These are phyloP conservation scores for Vitellaria paradoxa DNA, from an alignment of 179 eudicot species.

Conservation along the genomic window DNA sequence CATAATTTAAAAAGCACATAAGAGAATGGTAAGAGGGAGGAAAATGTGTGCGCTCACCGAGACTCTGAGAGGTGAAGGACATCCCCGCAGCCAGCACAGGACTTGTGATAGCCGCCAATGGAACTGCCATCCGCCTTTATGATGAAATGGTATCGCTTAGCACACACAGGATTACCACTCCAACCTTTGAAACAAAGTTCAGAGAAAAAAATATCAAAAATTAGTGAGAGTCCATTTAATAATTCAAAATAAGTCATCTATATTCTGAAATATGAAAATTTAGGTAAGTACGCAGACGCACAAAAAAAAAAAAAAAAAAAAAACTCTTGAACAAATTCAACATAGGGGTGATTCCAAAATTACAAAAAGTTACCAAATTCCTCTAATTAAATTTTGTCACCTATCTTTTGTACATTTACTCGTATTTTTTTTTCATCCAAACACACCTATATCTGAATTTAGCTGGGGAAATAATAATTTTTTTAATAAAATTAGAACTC, in stretches of 20 bases:
- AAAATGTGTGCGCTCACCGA: slow-evolving; percentile 42
- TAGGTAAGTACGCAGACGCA: too few relatives aligned
- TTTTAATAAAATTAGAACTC: too few relatives aligned
- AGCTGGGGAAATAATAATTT: too few relatives aligned
- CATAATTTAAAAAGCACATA: neutral
- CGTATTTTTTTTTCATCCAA: too few relatives aligned
- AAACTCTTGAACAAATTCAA: too few relatives aligned
- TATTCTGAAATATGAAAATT: too few relatives aligned
- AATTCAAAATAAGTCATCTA: neutral
- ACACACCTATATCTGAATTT: too few relatives aligned
- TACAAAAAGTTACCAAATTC: too few relatives aligned
- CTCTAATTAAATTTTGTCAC: too few relatives aligned
- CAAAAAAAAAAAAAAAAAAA: too few relatives aligned
- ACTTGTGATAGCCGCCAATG: slow-evolving; percentile 61
- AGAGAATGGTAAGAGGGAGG: neutral
- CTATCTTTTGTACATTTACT: too few relatives aligned
- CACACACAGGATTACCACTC: slow-evolving; percentile 90
- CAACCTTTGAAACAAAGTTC: slow-evolving; percentile 49
- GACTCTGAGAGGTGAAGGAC: slow-evolving; percentile 63
- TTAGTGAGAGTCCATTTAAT: neutral
- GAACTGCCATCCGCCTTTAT: slow-evolving; percentile 80
- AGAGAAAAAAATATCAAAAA: neutral
- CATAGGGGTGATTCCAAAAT: too few relatives aligned
- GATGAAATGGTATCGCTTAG: slow-evolving; percentile 87
- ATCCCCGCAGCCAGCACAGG: slow-evolving; percentile 74